These are phyloP conservation scores for Kodamaea ohmeri DNA, from an alignment of 1,139 yeast genomes.

Conservation along the genomic window DNA sequence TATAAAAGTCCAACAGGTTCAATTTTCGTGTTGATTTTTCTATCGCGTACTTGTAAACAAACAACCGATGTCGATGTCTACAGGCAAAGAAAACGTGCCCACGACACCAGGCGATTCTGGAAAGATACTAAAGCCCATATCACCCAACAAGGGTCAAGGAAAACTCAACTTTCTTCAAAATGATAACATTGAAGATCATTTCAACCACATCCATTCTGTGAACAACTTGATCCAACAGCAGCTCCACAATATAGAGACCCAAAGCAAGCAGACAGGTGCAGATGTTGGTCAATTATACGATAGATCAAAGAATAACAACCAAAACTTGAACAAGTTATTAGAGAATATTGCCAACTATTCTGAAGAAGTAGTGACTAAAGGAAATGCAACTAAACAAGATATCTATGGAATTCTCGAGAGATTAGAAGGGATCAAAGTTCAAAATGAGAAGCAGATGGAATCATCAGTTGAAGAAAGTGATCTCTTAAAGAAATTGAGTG, in stretches of 20 bases:
- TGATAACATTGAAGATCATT: constrained; percentile 34
- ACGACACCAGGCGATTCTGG: constrained; percentile 9
- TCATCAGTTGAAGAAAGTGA: not conserved
- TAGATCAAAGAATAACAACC: constrained; percentile 43
- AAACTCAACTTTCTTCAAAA: constrained; percentile 28
- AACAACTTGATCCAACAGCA: constrained; percentile 31
- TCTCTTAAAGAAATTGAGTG: not conserved
- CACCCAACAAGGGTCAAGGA: constrained; percentile 29
- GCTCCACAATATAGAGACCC: constrained; percentile 31
- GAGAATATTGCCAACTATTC: constrained; percentile 33
- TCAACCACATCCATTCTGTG: constrained; percentile 26
- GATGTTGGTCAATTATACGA: constrained; percentile 41
- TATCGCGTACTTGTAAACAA: constrained; percentile 6
- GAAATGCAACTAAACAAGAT: constrained; percentile 37
- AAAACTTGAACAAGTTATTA: constrained; percentile 35
- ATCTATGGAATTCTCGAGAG: constrained; percentile 23
- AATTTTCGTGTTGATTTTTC: not conserved
- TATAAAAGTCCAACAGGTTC: too few relatives aligned
- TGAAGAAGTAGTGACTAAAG: constrained; percentile 36
- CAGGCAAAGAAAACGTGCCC: constrained; percentile 12
- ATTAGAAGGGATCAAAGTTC: constrained; percentile 15
- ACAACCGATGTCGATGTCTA: constrained; percentile 10
- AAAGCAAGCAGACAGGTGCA: constrained; percentile 33
- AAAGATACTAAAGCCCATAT: constrained; percentile 25
- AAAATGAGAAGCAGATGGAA: constrained; percentile 1